These are phyloP conservation scores for Penicillium coprophilum DNA, from an alignment of 495 filamentous ascomycete species.

Conservation along the genomic window DNA sequence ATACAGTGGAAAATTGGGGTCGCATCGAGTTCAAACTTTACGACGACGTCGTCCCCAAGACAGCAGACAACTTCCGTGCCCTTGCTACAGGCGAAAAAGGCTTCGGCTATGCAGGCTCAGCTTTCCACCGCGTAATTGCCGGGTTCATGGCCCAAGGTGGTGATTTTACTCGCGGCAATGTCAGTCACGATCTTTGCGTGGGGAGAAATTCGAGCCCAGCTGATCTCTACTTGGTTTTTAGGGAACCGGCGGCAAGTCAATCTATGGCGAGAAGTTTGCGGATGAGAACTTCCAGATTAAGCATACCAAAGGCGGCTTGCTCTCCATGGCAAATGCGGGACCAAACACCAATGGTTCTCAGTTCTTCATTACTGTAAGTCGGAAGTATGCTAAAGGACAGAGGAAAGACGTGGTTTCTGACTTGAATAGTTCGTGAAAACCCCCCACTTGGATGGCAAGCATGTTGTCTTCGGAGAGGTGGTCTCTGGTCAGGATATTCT, in stretches of 20 bases:
- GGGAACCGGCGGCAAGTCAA: slow-evolving; percentile 87
- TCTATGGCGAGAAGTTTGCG: slow-evolving; percentile 85
- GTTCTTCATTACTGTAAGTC: slow-evolving; percentile 78
- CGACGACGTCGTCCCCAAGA: slow-evolving; percentile 81
- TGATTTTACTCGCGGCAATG: slow-evolving; percentile 63
- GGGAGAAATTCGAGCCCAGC: not conserved
- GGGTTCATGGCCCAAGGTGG: slow-evolving; percentile 70
- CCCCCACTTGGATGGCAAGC: slow-evolving; percentile 79
- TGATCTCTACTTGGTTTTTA: slow-evolving; percentile 14
- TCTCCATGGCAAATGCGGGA: slow-evolving; percentile 90
- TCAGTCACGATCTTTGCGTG: slow-evolving; percentile 35
- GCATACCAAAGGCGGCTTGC: slow-evolving; percentile 76
- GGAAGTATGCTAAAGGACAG: not conserved
- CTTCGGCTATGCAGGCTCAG: slow-evolving; percentile 73
- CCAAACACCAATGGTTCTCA: slow-evolving; percentile 78
- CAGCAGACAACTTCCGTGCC: slow-evolving; percentile 83
- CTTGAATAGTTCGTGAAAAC: slow-evolving; percentile 57
- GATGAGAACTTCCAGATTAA: slow-evolving; percentile 82
- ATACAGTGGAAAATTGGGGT: slow-evolving; percentile 36
- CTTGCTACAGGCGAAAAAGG: slow-evolving; percentile 90
- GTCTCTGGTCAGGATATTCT: slow-evolving; percentile 9
- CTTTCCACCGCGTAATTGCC: slow-evolving; percentile 89
- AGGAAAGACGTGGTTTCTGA: not conserved
- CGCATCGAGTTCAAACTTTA: slow-evolving; percentile 82
- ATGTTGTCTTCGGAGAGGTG: slow-evolving; percentile 78